Evolutionary conservation across 495 filamentous ascomycete genomes (phyloP).

Genomic region (Neurospora africana): DNA sequence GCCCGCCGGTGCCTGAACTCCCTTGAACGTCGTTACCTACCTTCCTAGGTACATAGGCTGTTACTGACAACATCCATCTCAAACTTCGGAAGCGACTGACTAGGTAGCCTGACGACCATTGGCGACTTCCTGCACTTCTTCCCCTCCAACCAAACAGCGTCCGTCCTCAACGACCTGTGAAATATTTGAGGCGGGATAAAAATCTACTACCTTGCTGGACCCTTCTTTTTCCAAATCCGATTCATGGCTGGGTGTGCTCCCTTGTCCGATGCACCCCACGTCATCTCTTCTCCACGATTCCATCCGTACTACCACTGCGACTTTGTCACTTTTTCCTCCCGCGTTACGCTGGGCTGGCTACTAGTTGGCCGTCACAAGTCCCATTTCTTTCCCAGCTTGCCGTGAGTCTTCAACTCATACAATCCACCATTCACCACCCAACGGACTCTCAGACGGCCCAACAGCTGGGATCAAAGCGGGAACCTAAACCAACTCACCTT

Average conservation of each 20-base stretch:
- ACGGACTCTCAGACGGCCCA: neutral
- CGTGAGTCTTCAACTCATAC: neutral
- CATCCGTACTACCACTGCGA: neutral
- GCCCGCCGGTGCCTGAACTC: neutral
- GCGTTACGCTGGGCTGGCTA: neutral
- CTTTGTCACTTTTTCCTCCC: neutral
- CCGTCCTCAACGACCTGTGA: neutral
- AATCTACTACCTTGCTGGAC: neutral
- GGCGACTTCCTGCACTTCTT: neutral
- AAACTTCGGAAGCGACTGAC: too few relatives aligned
- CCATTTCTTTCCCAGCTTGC: neutral
- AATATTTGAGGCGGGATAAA: neutral
- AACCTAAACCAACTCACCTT: neutral
- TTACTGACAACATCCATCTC: neutral
- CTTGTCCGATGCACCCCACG: neutral
- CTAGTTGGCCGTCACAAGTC: neutral
- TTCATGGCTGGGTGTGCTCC: neutral
- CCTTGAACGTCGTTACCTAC: neutral
- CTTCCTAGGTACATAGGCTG: too few relatives aligned
- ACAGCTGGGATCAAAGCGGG: neutral
- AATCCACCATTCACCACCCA: neutral
- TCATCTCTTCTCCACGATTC: neutral
- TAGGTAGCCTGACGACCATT: neutral
- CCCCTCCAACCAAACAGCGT: neutral
- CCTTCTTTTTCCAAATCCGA: neutral